Base-by-base conservation (phyloP, 1,139 yeast genomes). In the Blastobotrys persicus region DNA sequence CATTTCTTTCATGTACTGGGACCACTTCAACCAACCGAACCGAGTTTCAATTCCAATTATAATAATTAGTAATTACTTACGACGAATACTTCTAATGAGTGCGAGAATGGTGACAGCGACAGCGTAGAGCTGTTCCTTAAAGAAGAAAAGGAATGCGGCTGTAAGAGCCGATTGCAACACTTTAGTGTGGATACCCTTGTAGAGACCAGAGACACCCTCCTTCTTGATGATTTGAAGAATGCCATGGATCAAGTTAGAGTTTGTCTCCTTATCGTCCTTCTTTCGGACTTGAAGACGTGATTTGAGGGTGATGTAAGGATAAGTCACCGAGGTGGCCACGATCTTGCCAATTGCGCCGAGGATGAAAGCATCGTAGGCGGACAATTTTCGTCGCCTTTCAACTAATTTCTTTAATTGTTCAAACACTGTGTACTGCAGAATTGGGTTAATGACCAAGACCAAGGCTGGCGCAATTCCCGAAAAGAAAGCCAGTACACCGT, bases 331-430 rank as follows among this genome's bases (percentile, higher is more conserved):
- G 12, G 97, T 89, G 17, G 97, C 96, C 51, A 86, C 75, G 58
- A 91, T 76, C 70, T 91, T 91, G 42, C 96, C 95, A 45, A 89
- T 67, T 1, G 97, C 96, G 13, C 98, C 98, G 54, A 89, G 75
- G 59, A 86, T 71, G 62, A 91, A 87, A 4, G 96, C 95, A 66
- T 87, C 87, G 43, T 76, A 57, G 2, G 95, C 64, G 9, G 67
- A 61, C 54, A 72, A 53, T 42, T 79, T 82, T 46, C 79, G 77
- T 44, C 69, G 73, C 55, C 80, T 80, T 51, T 81, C 72, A 31
- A 89, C 76, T 14, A 75, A 59, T 61, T 85, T 88, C 65, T 85
- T 84, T 60, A 88, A 68, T 69, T 88, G 96, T 70, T 91, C 98
- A 66, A 85, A 91, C 45, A 88, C 80, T 47, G 97, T 88, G 72